Evolutionary conservation across 1,284 basidiomycete species (phyloP).

Genomic region (Pyrrhoderma lamaoense): DNA sequence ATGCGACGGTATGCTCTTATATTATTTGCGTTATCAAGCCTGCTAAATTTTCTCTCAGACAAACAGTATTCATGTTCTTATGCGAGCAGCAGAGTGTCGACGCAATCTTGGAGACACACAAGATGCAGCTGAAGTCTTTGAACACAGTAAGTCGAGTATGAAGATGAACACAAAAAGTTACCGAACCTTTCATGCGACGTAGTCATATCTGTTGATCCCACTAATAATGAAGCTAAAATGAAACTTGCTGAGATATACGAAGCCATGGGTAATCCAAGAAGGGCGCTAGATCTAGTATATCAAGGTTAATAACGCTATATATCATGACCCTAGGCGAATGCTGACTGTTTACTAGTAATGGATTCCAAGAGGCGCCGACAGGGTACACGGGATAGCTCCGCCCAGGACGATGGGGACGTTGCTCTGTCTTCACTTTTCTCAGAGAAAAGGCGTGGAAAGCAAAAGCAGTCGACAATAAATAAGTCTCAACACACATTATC

Average conservation of each 20-base stretch:
- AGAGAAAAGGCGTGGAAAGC: slow-evolving; percentile 35
- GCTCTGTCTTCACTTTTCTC: slow-evolving; percentile 48
- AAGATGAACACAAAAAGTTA: background rate
- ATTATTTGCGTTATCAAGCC: background rate
- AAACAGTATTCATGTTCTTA: slow-evolving; percentile 57
- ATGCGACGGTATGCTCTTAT: slow-evolving; percentile 47
- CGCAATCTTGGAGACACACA: slow-evolving; percentile 65
- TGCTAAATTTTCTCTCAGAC: slow-evolving; percentile 35
- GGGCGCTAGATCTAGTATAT: slow-evolving; percentile 81
- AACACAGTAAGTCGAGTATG: slow-evolving; percentile 67
- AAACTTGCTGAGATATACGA: slow-evolving; percentile 89
- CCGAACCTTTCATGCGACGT: no score
- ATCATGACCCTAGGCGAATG: background rate
- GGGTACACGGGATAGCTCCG: slow-evolving; percentile 23
- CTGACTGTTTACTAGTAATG: slow-evolving; percentile 40
- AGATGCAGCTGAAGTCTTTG: slow-evolving; percentile 77
- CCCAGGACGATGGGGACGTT: slow-evolving; percentile 21
- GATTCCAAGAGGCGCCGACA: slow-evolving; percentile 52
- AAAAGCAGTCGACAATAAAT: slow-evolving; percentile 26
- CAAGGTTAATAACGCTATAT: slow-evolving; percentile 49
- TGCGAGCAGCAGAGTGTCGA: slow-evolving; percentile 69
- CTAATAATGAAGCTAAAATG: slow-evolving; percentile 77
- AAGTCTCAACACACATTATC: slow-evolving; percentile 42
- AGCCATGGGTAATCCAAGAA: slow-evolving; percentile 67
- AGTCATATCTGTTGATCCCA: slow-evolving; percentile 72